Base-by-base conservation (phyloP, 2,329 filamentous ascomycete genomes). In the Uncinocarpus reesii region DNA sequence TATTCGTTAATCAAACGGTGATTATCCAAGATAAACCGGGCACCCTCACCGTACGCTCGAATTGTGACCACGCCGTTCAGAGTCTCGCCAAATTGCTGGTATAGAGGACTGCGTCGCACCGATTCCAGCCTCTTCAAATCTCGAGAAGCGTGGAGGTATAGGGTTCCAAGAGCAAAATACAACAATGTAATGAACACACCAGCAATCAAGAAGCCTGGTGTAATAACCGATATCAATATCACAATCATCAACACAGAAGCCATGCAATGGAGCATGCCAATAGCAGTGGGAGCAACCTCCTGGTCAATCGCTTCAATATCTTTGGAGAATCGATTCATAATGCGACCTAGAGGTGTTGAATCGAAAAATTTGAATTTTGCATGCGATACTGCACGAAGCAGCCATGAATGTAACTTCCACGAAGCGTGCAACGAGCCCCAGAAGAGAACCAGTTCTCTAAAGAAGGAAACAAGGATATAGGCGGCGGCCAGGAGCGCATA, bases 291-390 rank as follows among this genome's bases (percentile, higher is more conserved):
- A 0, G 92, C 89, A 50, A 98, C 86, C 65, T 98, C 92, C 63
- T 98, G 92, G 57, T 98, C 92, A 16, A 98, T 77, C 8, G 88
- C 81, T 64, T 98, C 89, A 11, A 98, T 78, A 64, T 98, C 92
- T 67, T 96, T 96, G 64, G 90, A 96, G 70, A 98, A 98, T 16
- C 92, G 81, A 67, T 98, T 98, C 83, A 96, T 96, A 59, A 98
- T 76, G 66, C 95, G 90, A 10, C 92, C 92, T 0, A 96, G 77
- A 2, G 92, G 92, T 0, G 92, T 98, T 1, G 90, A 84, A 61
- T 98, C 92, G 60, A 98, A 98, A 71, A 98, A 98, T 62, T 86
- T 88, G 74, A 98, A 96, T 63, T 88, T 90, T 24, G 92, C 92
- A 56, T 89, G 81, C 11, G 86, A 84, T 20, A 98, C 80, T 1